Evolutionary conservation across 768 basidiomycete species (phyloP), one percentile per base, ranked within the genome.

Genomic region (Tricholoma sp.): DNA sequence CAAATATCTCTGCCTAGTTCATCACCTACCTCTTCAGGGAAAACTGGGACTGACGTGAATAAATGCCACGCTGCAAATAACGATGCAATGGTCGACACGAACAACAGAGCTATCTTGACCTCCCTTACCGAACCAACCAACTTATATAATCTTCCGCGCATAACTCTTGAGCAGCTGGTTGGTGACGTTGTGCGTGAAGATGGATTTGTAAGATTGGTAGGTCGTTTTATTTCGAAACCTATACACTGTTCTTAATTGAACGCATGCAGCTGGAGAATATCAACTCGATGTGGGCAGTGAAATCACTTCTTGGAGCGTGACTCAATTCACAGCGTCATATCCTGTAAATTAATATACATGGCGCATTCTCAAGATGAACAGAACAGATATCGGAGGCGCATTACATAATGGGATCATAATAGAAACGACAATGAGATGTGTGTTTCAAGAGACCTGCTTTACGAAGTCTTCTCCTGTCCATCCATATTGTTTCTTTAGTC

Each of bases 171-270:
- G 62, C 68, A 69, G 45, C 65, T 86, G 2, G 77, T 90, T 15
- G 75, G 78, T 10, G 77, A 83, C 28, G 77, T 89, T 20, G 75
- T 90, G 15, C 79, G 82, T 53, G 88, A 91, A 66, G 84, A 94
- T 52, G 84, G 91, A 6, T 93, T 97, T 65, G 70, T 78, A 11
- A 78, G 81, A 60, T 76, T 98, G 81, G 92, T 90, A 62, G 58
- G 81, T 59, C 8, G 68, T 15, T 31, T 50, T 47, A 24, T 45
- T 41, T 12, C 44, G 20, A 17, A 13, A 11, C 34, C 12, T 42
- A 32, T 24, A 33, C 41, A 15, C 29, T 10, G 18, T 20, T 11
- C 17, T 57, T 11, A 37, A 33, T 44, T 55, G 29, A 31, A 49
- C 24, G 17, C 31, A 49, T 49, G 28, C 31, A 86, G 85, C 75